Conservation (phyloP, 768 basidiomycete species). For the Strobilomyces dryophilus region DNA sequence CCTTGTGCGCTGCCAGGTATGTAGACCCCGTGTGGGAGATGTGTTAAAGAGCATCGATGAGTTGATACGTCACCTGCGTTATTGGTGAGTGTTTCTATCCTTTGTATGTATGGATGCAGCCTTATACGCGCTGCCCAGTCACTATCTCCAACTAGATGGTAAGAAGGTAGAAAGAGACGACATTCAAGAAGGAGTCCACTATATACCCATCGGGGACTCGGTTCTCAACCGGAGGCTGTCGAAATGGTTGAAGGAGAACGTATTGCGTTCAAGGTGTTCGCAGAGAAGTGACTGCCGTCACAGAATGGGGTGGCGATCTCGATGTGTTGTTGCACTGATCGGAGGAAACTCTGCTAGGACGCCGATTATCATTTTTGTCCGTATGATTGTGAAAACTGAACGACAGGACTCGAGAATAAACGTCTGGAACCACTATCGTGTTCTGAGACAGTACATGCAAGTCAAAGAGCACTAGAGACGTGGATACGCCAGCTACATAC, state of each 20-base stretch:
- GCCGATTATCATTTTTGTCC: too few relatives aligned
- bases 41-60: not conserved
- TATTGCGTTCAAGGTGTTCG: not conserved
- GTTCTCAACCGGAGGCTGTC: not conserved
- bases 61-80: not conserved
- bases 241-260: slow-evolving; percentile 1
- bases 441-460: too few relatives aligned
- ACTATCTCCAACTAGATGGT: not conserved
- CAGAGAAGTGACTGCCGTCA: not conserved
- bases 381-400: too few relatives aligned
- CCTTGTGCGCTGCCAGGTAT: not conserved
- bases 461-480: too few relatives aligned
- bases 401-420: too few relatives aligned
- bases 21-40: not conserved
- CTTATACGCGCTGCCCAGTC: not conserved
- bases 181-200: not conserved
- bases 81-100: not conserved
- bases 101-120: not conserved
- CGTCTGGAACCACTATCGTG: too few relatives aligned
- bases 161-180: not conserved
- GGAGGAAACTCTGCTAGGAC: too few relatives aligned
- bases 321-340: too few relatives aligned
- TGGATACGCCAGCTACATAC: too few relatives aligned
- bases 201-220: not conserved
- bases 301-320: not conserved